Conservation (phyloP, 2,329 filamentous ascomycete genomes). For the Lasiodiplodia hormozganensis region DNA sequence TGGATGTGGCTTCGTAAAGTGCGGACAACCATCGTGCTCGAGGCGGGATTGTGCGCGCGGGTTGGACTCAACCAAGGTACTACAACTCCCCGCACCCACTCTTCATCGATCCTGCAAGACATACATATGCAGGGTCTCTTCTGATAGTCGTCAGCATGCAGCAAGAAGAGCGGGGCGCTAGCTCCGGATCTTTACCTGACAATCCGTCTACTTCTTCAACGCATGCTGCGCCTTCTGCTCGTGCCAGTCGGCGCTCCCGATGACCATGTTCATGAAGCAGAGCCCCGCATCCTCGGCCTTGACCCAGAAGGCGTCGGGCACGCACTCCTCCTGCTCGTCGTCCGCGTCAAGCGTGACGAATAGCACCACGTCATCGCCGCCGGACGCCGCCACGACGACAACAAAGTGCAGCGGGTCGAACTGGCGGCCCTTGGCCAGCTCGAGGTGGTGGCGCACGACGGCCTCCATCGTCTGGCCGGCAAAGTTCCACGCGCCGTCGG, state of each 20-base stretch:
- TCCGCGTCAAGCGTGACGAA: constrained; percentile 26
- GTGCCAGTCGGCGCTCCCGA: constrained; percentile 23
- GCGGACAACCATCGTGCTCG: too few species aligned
- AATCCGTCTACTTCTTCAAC: constrained; percentile 8
- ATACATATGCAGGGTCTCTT: neutral
- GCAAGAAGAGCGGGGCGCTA: neutral
- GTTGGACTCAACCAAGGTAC: neutral
- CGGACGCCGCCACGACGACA: neutral
- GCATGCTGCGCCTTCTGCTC: constrained; percentile 17
- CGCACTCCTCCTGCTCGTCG: constrained; percentile 15
- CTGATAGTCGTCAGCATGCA: constrained; percentile 11
- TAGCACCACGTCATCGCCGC: constrained; percentile 5
- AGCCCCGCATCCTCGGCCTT: constrained; percentile 17
- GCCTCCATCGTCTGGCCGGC: constrained; percentile 10
- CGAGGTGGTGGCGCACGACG: constrained; percentile 16
- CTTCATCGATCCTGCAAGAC: neutral
- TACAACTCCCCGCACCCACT: neutral
- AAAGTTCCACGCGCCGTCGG: constrained; percentile 2
- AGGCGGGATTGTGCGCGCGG: neutral
- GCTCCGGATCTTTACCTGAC: neutral
- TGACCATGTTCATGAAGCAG: constrained; percentile 24
- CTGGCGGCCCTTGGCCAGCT: constrained; percentile 16
- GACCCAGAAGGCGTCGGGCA: constrained; percentile 25
- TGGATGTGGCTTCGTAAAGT: neutral
- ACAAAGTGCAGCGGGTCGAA: constrained; percentile 29